Percentiles rank a stretch among this genome's conserved stretches.
These are phyloP conservation scores for Sarcomyxa edulis DNA, from an alignment of 768 basidiomycete genomes.

Conservation along the genomic window DNA sequence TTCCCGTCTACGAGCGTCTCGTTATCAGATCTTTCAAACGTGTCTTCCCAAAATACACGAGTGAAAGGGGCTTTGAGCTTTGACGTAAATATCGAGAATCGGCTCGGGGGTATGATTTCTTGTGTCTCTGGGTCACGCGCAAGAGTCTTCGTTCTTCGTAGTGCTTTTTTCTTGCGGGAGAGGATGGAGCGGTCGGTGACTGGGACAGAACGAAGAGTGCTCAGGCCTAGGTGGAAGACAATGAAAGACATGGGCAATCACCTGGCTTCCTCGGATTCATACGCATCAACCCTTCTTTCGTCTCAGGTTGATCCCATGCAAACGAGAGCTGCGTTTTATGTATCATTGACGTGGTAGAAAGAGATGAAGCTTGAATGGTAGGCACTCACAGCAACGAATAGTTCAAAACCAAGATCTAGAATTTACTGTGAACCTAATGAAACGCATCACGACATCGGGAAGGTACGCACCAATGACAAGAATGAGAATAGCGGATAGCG, in stretches of 20 bases:
- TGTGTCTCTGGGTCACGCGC: constrained; percentile 49
- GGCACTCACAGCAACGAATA: constrained; percentile 55
- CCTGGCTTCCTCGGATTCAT: constrained; percentile 63
- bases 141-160: constrained; percentile 47
- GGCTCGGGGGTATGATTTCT: constrained; percentile 35
- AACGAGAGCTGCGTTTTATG: constrained; percentile 64
- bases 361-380: not conserved
- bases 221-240: not conserved
- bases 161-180: constrained; percentile 49
- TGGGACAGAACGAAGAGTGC: constrained; percentile 14
- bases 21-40: constrained; percentile 43
- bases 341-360: not conserved
- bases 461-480: constrained; percentile 54
- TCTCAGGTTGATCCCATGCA: constrained; percentile 70
- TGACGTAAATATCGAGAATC: constrained; percentile 26
- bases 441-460: not conserved
- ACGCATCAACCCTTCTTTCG: constrained; percentile 60
- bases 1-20: constrained; percentile 59
- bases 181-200: constrained; percentile 54
- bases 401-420: constrained; percentile 72
- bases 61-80: constrained; percentile 51
- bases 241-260: constrained; percentile 10
- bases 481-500: constrained; percentile 64
- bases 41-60: constrained; percentile 53
- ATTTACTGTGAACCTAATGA: constrained; percentile 19